Conservation (phyloP, 1,139 yeast genomes). For the Suhomyces guaymorum region DNA sequence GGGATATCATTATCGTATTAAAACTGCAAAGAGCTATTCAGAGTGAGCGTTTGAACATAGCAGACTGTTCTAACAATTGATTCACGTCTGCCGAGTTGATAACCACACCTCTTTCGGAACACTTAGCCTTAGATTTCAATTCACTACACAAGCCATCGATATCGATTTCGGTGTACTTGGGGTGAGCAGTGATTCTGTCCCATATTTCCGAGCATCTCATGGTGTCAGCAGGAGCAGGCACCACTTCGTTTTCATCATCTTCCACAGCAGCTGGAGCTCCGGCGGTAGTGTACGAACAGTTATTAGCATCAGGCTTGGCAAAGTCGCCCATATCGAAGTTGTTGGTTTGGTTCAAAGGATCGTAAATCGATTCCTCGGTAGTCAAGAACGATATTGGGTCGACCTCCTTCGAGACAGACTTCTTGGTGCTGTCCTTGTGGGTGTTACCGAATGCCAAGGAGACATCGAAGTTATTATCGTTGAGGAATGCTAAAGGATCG, state of each 20-base stretch:
- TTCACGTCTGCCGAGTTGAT: constrained; percentile 79
- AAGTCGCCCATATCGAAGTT: constrained; percentile 43
- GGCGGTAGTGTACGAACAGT: constrained; percentile 1
- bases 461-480: constrained; percentile 52
- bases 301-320: constrained; percentile 26
- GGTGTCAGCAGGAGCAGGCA: constrained; percentile 54
- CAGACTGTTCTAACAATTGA: constrained; percentile 50
- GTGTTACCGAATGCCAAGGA: constrained; percentile 44
- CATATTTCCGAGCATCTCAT: constrained; percentile 88
- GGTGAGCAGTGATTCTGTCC: constrained; percentile 95
- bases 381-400: constrained; percentile 44
- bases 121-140: constrained; percentile 89
- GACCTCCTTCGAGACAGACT: constrained; percentile 13
- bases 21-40: neutral
- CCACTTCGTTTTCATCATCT: constrained; percentile 42
- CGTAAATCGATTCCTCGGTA: constrained; percentile 70
- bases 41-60: constrained; percentile 21
- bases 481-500: constrained; percentile 49
- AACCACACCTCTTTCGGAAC: constrained; percentile 90
- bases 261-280: constrained; percentile 18
- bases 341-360: constrained; percentile 46
- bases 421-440: constrained; percentile 12
- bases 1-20: constrained; percentile 1
- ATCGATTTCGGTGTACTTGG: constrained; percentile 88
- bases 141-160: constrained; percentile 91